These are phyloP conservation scores for Arthrocladium fulminans DNA, from an alignment of 2,329 filamentous ascomycete species.

Conservation along the genomic window DNA sequence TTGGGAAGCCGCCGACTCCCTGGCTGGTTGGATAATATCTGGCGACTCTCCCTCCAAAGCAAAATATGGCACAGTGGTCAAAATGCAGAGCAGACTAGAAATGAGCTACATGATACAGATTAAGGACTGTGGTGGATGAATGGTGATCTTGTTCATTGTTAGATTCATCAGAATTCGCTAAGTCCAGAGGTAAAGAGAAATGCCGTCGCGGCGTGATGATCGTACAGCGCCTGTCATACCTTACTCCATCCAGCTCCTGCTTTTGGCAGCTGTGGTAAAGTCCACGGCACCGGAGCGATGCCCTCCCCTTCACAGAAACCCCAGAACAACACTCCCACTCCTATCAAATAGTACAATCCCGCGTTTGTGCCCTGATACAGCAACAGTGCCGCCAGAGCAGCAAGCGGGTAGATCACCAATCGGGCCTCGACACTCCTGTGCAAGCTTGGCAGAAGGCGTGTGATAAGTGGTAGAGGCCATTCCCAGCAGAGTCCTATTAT, in stretches of 20 bases:
- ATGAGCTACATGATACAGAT: not conserved
- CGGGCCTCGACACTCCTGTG: conserved; percentile 84
- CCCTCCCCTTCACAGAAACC: conserved; percentile 97
- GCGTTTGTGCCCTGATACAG: conserved; percentile 90
- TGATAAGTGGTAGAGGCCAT: conserved; percentile 64
- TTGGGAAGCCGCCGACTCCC: no score
- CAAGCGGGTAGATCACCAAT: conserved; percentile 72
- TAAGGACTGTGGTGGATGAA: not conserved
- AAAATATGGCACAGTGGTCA: no score
- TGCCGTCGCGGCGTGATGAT: not conserved
- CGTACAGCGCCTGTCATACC: conserved; percentile 3
- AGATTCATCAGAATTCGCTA: not conserved
- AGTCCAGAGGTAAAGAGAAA: not conserved
- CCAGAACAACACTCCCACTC: conserved; percentile 86
- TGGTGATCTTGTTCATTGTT: not conserved
- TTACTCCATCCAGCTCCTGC: not conserved
- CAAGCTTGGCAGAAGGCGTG: conserved; percentile 57
- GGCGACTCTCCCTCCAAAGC: no score
- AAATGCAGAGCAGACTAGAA: no score
- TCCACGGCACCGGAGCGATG: conserved; percentile 55
- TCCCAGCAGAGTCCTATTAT: conserved; percentile 74
- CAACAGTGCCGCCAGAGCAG: conserved; percentile 62
- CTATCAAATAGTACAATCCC: conserved; percentile 83
- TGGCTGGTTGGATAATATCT: no score
- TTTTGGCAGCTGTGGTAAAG: conserved; percentile 56